Base-by-base conservation (phyloP, 108 stramenopile genomes). In the Cyclotella kingstonii region DNA sequence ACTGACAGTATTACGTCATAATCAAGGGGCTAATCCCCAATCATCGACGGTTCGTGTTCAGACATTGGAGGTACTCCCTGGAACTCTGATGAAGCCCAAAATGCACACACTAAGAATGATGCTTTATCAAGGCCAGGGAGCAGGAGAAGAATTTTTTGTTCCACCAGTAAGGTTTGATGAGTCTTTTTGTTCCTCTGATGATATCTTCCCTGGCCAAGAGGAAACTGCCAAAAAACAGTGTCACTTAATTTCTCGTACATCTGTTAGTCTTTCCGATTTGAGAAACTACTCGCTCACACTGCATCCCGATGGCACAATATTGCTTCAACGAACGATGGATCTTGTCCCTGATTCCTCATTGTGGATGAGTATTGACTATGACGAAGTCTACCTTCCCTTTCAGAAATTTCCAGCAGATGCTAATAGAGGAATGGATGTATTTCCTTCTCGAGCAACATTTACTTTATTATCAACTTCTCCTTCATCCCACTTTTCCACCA, bases 401-500 rank as follows among this genome's bases (percentile, higher is more conserved):
- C 76, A 89, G 45, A 72, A 77, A 29, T 85, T 92, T 67, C 86
- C 91, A 29, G 86, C 84, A 4, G 91, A 92, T 77, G 81, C 91
- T 52, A 92, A 92, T 59, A 60, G 87, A 48, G 91, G 91, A 21
- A 55, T 89, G 30, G 91, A 89, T 57, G 30, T 82, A 9, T 74
- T 82, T 21, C 87, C 91, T 1, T 78, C 76, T 7, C 55, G 47
- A 48, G 86, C 78, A n/a, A 66, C 70, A 8, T 64, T 91, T 14
- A 55, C 51, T 34, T 43, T 52, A 17, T 9, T 55, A 48, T 4
- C 39, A 19, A 12, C 41, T n/a, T 44, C 46, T 18, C 17, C 25
- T 43, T 41, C 39, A 23, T 47, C 30, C 11, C 19, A 45, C 45
- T 7, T 21, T 25, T 66, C 44, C 60, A 48, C 56, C 19, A 78